Percentiles rank a stretch among this genome's conserved stretches.
These are phyloP conservation scores for Hypholoma sublateritium DNA, from an alignment of 768 basidiomycete genomes.

Conservation along the genomic window DNA sequence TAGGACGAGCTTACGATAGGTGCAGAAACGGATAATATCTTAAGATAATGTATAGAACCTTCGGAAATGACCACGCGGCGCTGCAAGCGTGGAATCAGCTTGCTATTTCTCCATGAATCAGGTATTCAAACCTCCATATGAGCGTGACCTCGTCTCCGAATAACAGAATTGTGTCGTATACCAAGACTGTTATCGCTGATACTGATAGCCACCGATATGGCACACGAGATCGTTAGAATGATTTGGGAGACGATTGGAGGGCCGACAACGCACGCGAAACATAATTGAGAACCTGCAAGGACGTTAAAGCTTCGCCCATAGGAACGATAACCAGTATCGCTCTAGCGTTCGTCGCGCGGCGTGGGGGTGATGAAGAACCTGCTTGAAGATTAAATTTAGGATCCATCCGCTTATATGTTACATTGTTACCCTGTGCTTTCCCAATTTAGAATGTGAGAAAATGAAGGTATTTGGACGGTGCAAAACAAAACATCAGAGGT, in stretches of 20 bases:
- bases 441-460: too few species aligned
- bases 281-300: neutral
- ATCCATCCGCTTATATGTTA: too few species aligned
- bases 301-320: neutral
- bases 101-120: neutral
- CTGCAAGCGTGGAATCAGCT: too few species aligned
- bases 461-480: too few species aligned
- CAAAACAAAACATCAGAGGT: too few species aligned
- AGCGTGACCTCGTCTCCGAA: neutral
- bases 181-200: neutral
- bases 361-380: neutral
- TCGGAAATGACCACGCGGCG: neutral
- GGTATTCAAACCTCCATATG: neutral
- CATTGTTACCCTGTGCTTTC: too few species aligned
- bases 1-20: neutral
- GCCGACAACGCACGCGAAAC: neutral
- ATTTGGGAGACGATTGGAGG: neutral
- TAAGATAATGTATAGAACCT: neutral
- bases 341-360: neutral
- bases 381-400: neutral
- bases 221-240: neutral
- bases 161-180: neutral
- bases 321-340: neutral
- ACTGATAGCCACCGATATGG: neutral
- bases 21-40: slow-evolving; percentile 1